These are phyloP conservation scores for Hortiboletus campestris DNA, from an alignment of 768 basidiomycete species.

Conservation along the genomic window DNA sequence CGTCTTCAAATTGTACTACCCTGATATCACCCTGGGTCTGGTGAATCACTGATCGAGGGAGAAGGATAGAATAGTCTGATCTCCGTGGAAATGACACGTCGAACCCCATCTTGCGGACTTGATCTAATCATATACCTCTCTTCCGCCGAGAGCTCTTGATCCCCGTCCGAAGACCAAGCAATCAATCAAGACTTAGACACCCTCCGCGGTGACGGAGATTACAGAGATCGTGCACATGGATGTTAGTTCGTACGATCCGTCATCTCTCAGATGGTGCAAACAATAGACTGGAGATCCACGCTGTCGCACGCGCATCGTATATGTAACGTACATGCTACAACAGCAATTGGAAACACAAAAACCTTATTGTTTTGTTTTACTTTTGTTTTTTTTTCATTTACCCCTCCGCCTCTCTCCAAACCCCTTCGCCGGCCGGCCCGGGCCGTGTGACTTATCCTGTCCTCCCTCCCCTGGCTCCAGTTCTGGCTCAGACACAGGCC, in stretches of 20 bases:
- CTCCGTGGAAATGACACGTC: too few relatives aligned
- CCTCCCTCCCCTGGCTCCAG: background rate
- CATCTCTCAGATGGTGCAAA: background rate
- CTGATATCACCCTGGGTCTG: too few relatives aligned
- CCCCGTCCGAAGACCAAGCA: background rate
- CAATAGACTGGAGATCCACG: background rate
- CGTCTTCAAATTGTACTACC: too few relatives aligned
- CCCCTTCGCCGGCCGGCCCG: constrained; percentile 21
- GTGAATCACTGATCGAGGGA: too few relatives aligned
- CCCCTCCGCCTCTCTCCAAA: constrained; percentile 25
- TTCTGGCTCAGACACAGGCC: constrained; percentile 21
- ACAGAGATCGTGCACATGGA: background rate
- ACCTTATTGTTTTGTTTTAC: background rate
- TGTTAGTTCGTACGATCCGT: background rate
- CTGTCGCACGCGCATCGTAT: background rate
- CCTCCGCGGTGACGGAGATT: constrained; percentile 7
- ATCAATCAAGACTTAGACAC: background rate
- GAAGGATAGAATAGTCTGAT: too few relatives aligned
- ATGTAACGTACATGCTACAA: background rate
- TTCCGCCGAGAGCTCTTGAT: background rate
- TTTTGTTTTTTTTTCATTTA: background rate
- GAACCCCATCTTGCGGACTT: background rate
- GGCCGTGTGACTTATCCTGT: background rate
- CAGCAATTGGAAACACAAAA: background rate
- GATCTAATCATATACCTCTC: background rate